Conservation (phyloP, 2,329 filamentous ascomycete species). For the Monilinia polystroma region DNA sequence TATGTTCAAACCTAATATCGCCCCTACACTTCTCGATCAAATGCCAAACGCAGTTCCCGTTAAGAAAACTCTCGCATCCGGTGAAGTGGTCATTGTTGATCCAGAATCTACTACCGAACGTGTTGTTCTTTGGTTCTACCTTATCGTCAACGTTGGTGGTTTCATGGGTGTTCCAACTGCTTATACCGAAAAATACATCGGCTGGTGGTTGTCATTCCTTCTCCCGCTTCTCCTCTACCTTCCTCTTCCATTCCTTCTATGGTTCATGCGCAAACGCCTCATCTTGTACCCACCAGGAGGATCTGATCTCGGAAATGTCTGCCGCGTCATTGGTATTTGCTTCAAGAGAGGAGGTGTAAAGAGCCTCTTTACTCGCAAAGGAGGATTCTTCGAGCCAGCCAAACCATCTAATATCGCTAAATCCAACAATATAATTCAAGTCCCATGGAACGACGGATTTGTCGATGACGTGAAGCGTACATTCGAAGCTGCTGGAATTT, state of each 20-base stretch:
- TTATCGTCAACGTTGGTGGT: constrained; percentile 67
- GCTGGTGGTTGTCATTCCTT: constrained; percentile 50
- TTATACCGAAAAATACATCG: constrained; percentile 48
- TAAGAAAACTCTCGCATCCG: constrained; percentile 49
- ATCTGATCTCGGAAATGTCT: constrained; percentile 48
- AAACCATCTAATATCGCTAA: constrained; percentile 64
- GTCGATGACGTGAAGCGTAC: constrained; percentile 75
- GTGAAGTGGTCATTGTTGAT: constrained; percentile 60
- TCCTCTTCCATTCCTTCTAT: constrained; percentile 53
- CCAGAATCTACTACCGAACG: constrained; percentile 57
- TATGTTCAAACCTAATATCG: constrained; percentile 71
- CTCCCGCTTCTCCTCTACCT: constrained; percentile 60
- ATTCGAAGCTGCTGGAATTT: constrained; percentile 67
- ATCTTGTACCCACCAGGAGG: constrained; percentile 48
- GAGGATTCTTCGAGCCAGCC: constrained; percentile 64
- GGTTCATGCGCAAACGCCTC: constrained; percentile 44
- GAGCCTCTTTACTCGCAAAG: constrained; percentile 50
- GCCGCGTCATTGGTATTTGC: constrained; percentile 45
- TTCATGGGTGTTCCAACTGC: constrained; percentile 46
- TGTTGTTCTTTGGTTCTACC: constrained; percentile 55
- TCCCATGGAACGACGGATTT: constrained; percentile 80
- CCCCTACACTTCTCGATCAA: constrained; percentile 61
- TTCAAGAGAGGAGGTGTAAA: constrained; percentile 61
- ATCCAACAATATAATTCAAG: constrained; percentile 59
- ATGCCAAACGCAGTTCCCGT: constrained; percentile 45